Evolutionary conservation across 805 yeast genomes (phyloP).

Genomic region (Hanseniaspora lachancei): DNA sequence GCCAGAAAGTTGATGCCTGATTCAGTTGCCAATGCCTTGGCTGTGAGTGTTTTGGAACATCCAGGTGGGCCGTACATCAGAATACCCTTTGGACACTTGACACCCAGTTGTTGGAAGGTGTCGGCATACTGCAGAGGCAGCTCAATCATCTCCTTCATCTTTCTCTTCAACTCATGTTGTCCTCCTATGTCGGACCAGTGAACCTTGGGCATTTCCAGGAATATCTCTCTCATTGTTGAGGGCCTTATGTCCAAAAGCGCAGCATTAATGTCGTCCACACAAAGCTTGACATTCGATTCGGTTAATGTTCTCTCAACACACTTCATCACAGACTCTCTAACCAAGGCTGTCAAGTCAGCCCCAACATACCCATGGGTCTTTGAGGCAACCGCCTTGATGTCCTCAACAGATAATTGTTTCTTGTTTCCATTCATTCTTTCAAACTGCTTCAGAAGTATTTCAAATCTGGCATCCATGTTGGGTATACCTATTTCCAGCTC

Average conservation of each 20-base stretch:
- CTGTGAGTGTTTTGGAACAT: conserved; percentile 88
- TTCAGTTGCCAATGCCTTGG: conserved; percentile 90
- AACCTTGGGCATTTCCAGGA: conserved; percentile 86
- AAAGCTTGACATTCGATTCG: conserved; percentile 28
- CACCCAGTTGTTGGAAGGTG: conserved; percentile 63
- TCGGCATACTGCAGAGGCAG: conserved; percentile 75
- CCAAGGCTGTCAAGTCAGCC: conserved; percentile 78
- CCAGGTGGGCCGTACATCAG: conserved; percentile 96
- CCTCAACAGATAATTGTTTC: conserved; percentile 35
- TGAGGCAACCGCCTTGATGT: conserved; percentile 47
- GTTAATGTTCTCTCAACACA: conserved; percentile 53
- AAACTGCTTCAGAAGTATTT: conserved; percentile 56
- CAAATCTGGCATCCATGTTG: conserved; percentile 63
- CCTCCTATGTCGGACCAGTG: conserved; percentile 95
- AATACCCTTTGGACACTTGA: conserved; percentile 85
- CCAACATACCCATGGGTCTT: conserved; percentile 97
- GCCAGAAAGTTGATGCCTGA: conserved; percentile 88
- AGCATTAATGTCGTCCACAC: conserved; percentile 44
- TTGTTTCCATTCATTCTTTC: conserved; percentile 32
- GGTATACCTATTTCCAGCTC: conserved; percentile 89
- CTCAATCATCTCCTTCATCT: conserved; percentile 80
- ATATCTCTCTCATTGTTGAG: conserved; percentile 92
- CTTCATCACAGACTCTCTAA: conserved; percentile 77
- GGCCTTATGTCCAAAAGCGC: conserved; percentile 79
- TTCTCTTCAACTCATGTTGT: conserved; percentile 66